These are phyloP conservation scores for Tetrapyrgos nigripes DNA, from an alignment of 1,284 basidiomycete species.

Conservation along the genomic window DNA sequence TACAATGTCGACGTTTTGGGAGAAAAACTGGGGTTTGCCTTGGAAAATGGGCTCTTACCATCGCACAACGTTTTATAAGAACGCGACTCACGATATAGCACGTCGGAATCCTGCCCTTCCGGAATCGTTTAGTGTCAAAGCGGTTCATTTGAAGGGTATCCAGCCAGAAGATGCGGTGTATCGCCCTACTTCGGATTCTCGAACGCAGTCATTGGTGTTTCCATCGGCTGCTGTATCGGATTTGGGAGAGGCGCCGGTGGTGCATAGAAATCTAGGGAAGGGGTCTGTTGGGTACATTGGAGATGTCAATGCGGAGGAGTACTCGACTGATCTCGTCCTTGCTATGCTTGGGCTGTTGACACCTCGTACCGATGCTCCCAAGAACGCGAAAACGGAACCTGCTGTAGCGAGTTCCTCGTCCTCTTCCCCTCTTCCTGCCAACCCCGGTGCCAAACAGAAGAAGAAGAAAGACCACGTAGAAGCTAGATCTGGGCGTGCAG, in stretches of 20 bases:
- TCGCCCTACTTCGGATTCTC: slow-evolving; percentile 9
- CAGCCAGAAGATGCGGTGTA: slow-evolving; percentile 11
- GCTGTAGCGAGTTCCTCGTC: too few relatives aligned
- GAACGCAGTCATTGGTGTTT: background rate
- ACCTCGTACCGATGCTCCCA: too few relatives aligned
- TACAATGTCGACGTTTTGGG: slow-evolving; percentile 3
- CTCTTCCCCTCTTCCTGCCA: too few relatives aligned
- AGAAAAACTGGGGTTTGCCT: slow-evolving; percentile 12
- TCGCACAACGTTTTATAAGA: slow-evolving; percentile 16
- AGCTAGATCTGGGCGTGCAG: too few relatives aligned
- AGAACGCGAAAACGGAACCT: too few relatives aligned
- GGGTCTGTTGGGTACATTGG: slow-evolving; percentile 24
- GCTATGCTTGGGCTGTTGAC: slow-evolving; percentile 16
- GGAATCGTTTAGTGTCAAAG: slow-evolving; percentile 14
- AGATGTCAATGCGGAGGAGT: slow-evolving; percentile 23
- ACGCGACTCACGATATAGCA: background rate
- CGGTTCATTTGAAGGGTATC: slow-evolving; percentile 9
- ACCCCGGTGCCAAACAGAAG: too few relatives aligned
- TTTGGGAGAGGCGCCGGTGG: background rate
- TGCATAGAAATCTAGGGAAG: background rate
- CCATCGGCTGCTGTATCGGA: too few relatives aligned
- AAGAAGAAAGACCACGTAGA: too few relatives aligned
- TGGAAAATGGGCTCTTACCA: slow-evolving; percentile 16
- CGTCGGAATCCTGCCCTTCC: slow-evolving; percentile 4
- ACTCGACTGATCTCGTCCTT: slow-evolving; percentile 11